Conservation (phyloP, 2,329 filamentous ascomycete genomes). For the Stemphylium beticola region DNA sequence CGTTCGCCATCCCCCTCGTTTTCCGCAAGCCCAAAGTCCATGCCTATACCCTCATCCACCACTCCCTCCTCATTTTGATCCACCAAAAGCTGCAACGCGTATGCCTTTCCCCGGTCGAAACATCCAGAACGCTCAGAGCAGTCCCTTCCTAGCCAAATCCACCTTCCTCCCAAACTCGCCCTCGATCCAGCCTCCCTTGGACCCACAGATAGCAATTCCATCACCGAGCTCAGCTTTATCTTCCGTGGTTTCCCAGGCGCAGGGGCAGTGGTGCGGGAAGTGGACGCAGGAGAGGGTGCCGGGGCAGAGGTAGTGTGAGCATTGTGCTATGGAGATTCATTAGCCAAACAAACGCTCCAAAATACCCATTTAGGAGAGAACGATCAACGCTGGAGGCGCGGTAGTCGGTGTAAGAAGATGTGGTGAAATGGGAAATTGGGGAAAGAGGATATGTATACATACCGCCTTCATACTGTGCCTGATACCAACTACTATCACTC, state of each 20-base stretch:
- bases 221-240: constrained; percentile 74
- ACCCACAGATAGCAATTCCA: constrained; percentile 74
- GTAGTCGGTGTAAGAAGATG: too few relatives aligned
- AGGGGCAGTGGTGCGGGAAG: constrained; percentile 97
- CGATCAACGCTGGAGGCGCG: too few relatives aligned
- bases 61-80: too few relatives aligned
- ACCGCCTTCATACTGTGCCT: constrained; percentile 72
- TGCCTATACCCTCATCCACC: too few relatives aligned
- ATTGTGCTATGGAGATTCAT: constrained; percentile 66
- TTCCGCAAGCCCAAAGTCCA: too few relatives aligned
- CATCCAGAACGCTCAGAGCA: constrained; percentile 58
- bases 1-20: too few relatives aligned
- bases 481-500: constrained; percentile 84
- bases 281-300: constrained; percentile 94
- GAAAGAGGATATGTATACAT: constrained; percentile 25
- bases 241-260: constrained; percentile 73
- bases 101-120: background rate
- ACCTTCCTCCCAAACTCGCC: constrained; percentile 77
- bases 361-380: background rate
- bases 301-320: constrained; percentile 92
- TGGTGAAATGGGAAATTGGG: too few relatives aligned
- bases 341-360: background rate
- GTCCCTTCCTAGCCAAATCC: constrained; percentile 78
- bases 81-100: too few relatives aligned
- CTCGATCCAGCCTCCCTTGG: constrained; percentile 74